phyloP scores from a whole-genome alignment of 495 filamentous ascomycete genomes.

The Podospora anserina region DNA sequence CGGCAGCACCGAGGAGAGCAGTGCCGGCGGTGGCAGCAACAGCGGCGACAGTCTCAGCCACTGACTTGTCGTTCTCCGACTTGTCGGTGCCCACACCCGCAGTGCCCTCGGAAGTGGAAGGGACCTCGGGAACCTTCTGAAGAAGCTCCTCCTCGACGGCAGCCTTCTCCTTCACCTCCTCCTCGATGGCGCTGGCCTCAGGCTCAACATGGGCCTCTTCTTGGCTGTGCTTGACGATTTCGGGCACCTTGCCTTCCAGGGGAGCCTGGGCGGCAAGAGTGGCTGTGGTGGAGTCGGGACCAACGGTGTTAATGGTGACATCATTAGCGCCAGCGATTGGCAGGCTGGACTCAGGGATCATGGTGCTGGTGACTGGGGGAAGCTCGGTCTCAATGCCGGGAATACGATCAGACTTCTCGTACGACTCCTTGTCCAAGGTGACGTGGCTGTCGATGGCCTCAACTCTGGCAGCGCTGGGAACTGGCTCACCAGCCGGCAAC shows the following conservation, averaged over 20 bases:
- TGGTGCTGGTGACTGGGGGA: constrained; percentile 58
- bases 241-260: constrained; percentile 62
- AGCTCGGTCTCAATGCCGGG: constrained; percentile 55
- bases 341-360: constrained; percentile 85
- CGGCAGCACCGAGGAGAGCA: constrained; percentile 38
- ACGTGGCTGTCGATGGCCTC: constrained; percentile 59
- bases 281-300: constrained; percentile 68
- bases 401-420: constrained; percentile 68
- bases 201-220: constrained; percentile 55
- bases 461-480: constrained; percentile 58
- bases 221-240: constrained; percentile 65
- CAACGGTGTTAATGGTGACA: constrained; percentile 64
- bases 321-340: constrained; percentile 57
- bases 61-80: constrained; percentile 42
- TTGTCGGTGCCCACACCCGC: constrained; percentile 47
- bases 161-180: constrained; percentile 59
- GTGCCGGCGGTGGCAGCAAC: constrained; percentile 41
- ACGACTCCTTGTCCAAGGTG: constrained; percentile 76
- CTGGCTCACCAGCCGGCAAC: constrained; percentile 73
- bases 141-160: constrained; percentile 60
- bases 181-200: constrained; percentile 57
- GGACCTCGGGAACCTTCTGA: constrained; percentile 53
- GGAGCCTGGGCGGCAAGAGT: constrained; percentile 53
- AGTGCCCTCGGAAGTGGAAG: constrained; percentile 56
- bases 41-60: constrained; percentile 40